phyloP scores from a whole-genome alignment of 306 rosid genomes.

The Vachellia pachyceras region DNA sequence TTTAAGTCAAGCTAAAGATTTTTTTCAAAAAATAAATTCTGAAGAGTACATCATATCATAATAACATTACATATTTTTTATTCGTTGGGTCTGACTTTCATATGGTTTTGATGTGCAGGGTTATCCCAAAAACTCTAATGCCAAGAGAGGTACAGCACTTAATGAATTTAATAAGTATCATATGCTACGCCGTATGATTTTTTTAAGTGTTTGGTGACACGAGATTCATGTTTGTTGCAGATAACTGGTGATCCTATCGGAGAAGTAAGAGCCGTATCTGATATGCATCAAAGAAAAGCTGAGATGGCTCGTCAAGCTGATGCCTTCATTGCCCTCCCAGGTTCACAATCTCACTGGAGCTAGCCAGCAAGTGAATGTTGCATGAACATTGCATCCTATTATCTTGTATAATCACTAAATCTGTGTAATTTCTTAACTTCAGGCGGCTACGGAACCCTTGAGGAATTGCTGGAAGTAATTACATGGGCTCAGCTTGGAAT shows the following conservation, averaged over 20 bases:
- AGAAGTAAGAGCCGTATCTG: conserved; percentile 89
- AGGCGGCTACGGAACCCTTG: conserved; percentile 99
- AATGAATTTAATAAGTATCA: not conserved
- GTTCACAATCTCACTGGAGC: conserved; percentile 36
- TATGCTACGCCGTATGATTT: not conserved
- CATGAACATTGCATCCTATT: too few species aligned
- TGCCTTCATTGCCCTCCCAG: conserved; percentile 98
- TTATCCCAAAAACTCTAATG: conserved; percentile 90
- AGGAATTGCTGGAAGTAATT: conserved; percentile 96
- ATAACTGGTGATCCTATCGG: conserved; percentile 93
- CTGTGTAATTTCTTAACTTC: conserved; percentile 5
- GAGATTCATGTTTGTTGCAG: conserved; percentile 44
- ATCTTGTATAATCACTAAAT: not conserved
- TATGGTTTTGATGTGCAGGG: conserved; percentile 57
- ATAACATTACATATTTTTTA: not conserved
- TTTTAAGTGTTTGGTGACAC: not conserved
- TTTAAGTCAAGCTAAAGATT: not conserved
- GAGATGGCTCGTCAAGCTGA: conserved; percentile 99
- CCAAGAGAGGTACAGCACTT: conserved; percentile 82
- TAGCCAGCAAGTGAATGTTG: not conserved
- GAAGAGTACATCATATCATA: not conserved
- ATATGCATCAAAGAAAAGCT: conserved; percentile 98
- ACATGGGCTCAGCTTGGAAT: conserved; percentile 99
- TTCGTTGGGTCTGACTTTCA: conserved; percentile 20
- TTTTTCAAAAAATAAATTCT: not conserved